Conservation (phyloP, 306 rosid species). For the Lathyrus sativus region DNA sequence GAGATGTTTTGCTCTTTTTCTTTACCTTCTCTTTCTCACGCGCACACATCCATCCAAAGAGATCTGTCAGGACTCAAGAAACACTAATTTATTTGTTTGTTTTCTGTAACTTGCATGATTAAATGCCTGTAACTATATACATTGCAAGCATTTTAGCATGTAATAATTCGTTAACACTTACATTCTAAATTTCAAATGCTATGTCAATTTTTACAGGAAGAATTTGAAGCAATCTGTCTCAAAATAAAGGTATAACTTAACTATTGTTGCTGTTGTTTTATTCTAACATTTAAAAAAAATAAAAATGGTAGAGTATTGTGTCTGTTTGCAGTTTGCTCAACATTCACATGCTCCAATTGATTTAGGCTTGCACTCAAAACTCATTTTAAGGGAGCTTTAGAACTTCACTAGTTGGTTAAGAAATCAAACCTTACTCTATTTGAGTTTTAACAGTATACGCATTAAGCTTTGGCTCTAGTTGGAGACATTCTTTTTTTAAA, state of each 20-base stretch:
- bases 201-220: conserved; percentile 57
- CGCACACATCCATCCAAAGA: not conserved
- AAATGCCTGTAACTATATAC: not conserved
- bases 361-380: conserved; percentile 17
- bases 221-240: conserved; percentile 56
- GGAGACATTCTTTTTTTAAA: not conserved
- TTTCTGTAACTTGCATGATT: not conserved
- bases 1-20: conserved; percentile 1
- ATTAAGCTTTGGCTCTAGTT: not conserved
- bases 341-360: not conserved
- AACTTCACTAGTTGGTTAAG: not conserved
- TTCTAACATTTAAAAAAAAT: conserved; percentile 3
- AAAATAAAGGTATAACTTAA: conserved; percentile 56
- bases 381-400: not conserved
- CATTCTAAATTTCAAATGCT: conserved; percentile 31
- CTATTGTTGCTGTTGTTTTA: conserved; percentile 24
- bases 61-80: conserved; percentile 11
- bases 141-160: conserved; percentile 28
- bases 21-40: not conserved
- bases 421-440: not conserved
- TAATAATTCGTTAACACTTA: conserved; percentile 5
- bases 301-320: not conserved
- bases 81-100: conserved; percentile 9
- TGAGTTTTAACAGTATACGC: not conserved
- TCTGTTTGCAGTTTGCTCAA: conserved; percentile 3